Base-by-base conservation (phyloP, 345 rosid genomes). In the Linum trigynum region DNA sequence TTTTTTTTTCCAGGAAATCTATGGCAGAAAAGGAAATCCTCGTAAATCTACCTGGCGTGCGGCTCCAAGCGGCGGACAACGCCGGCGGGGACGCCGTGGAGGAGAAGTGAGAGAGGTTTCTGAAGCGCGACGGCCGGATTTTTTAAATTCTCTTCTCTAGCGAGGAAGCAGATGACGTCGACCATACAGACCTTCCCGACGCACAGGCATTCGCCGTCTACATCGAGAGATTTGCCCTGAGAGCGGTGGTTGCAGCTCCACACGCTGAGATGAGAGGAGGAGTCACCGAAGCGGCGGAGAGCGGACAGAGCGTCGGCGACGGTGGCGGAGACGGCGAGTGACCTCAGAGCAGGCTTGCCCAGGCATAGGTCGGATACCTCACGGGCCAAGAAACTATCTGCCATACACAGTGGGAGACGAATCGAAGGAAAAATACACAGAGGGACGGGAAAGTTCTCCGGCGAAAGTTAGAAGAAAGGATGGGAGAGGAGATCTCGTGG, bases 321-420 rank as follows among this genome's bases (percentile, higher is more conserved):
- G 67, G 95, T 69, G 45, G 91, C 74, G 39, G 86, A 60, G 66
- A 69, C 63, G 35, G 92, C 66, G 38, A 94, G 88, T 45, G 84
- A 79, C 72, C 76, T 80, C 76, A 94, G 75, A 0, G 96, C 84
- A 10, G 97, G 99, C 79, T 94, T 94, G 69, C 97, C 99, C 38
- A 94, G 84, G 70, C 99, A 94, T 76, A 94, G 91, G 76, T 94
- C 96, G 42, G 97, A 84, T 66, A 92, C 77, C 64, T 82, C 83
- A 38, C 74, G 81, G 0, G 83, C 74, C 66, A 82, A 79, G 50
- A 89, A 76, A 58, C 86, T 82, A 76, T 76, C 76, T 86, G 95
- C 92, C 98, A 87, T 92, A 64, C 81, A 86, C 53, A 48, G 45
- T 4, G 14, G 14, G 53, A 48, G 14, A 15, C 9, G 9, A 9